These are phyloP conservation scores for Penicillium sp. DNA, from an alignment of 2,329 filamentous ascomycete species.

Conservation along the genomic window DNA sequence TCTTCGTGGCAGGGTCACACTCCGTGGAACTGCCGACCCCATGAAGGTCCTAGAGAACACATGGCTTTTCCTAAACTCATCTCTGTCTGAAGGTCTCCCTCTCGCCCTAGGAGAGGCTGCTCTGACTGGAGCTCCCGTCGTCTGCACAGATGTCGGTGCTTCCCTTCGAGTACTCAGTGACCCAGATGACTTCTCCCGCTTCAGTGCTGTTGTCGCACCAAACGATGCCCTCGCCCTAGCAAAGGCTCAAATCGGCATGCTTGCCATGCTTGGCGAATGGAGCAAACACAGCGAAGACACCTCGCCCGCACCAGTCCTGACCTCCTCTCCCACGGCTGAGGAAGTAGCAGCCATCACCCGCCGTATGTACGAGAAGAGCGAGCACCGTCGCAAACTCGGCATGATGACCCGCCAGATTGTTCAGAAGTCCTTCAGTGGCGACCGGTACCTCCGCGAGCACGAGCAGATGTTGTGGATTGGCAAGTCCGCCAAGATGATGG, in stretches of 20 bases:
- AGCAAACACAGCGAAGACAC: constrained; percentile 56
- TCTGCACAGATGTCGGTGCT: constrained; percentile 44
- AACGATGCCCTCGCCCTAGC: constrained; percentile 62
- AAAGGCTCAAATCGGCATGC: constrained; percentile 60
- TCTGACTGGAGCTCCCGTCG: constrained; percentile 46
- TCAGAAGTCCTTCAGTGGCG: constrained; percentile 58
- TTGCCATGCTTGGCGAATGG: constrained; percentile 63
- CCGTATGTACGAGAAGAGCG: constrained; percentile 60
- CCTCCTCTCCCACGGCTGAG: constrained; percentile 48
- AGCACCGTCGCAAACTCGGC: constrained; percentile 56
- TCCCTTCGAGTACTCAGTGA: constrained; percentile 43
- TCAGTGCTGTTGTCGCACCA: constrained; percentile 62
- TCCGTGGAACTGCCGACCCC: constrained; percentile 58
- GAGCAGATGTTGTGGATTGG: constrained; percentile 59
- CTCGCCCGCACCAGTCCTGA: constrained; percentile 43
- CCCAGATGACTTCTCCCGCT: constrained; percentile 49
- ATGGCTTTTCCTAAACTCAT: constrained; percentile 55
- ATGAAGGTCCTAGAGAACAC: constrained; percentile 55
- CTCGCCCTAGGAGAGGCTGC: constrained; percentile 49
- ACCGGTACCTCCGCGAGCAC: constrained; percentile 60
- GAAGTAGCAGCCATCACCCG: constrained; percentile 55
- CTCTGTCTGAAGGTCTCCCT: constrained; percentile 46
- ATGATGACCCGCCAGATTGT: constrained; percentile 60
- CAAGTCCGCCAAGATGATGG: constrained; percentile 38
- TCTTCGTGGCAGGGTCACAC: constrained; percentile 50